These are phyloP conservation scores for Pseudocercospora cruenta DNA, from an alignment of 2,329 filamentous ascomycete species.

Conservation along the genomic window DNA sequence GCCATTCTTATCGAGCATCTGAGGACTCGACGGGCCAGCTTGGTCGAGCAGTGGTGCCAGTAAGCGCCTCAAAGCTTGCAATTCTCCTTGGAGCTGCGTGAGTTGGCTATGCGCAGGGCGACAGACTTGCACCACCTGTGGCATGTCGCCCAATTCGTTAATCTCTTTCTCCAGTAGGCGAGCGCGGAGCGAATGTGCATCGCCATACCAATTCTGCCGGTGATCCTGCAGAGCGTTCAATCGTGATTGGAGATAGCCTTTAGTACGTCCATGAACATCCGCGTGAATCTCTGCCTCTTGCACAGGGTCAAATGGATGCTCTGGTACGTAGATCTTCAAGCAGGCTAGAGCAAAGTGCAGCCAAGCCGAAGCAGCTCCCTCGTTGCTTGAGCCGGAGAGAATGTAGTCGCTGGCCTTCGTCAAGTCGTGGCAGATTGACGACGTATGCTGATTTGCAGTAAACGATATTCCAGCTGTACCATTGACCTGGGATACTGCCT, in stretches of 20 bases:
- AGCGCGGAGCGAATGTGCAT: slow-evolving; percentile 68
- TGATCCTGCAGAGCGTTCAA: slow-evolving; percentile 67
- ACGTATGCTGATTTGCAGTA: neutral
- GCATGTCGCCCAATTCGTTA: slow-evolving; percentile 65
- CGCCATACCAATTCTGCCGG: slow-evolving; percentile 69
- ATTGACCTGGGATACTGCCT: neutral
- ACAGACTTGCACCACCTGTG: slow-evolving; percentile 69
- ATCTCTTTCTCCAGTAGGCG: slow-evolving; percentile 67
- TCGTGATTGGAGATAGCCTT: slow-evolving; percentile 58
- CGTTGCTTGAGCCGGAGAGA: neutral
- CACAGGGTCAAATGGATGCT: slow-evolving; percentile 82
- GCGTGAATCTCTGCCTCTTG: slow-evolving; percentile 65
- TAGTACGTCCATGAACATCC: slow-evolving; percentile 60
- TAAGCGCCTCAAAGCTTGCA: slow-evolving; percentile 47
- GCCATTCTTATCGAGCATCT: slow-evolving; percentile 16
- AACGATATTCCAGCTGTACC: neutral
- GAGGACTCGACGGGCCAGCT: neutral
- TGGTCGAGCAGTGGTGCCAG: slow-evolving; percentile 19
- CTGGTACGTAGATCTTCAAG: slow-evolving; percentile 80
- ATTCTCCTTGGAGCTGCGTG: slow-evolving; percentile 76
- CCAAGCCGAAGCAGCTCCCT: slow-evolving; percentile 61
- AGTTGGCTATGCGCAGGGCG: slow-evolving; percentile 72
- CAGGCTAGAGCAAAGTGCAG: slow-evolving; percentile 74
- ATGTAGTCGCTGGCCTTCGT: neutral
- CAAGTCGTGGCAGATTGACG: slow-evolving; percentile 11